Conservation (phyloP, 305 asterid species). For the Ilex paraguariensis region DNA sequence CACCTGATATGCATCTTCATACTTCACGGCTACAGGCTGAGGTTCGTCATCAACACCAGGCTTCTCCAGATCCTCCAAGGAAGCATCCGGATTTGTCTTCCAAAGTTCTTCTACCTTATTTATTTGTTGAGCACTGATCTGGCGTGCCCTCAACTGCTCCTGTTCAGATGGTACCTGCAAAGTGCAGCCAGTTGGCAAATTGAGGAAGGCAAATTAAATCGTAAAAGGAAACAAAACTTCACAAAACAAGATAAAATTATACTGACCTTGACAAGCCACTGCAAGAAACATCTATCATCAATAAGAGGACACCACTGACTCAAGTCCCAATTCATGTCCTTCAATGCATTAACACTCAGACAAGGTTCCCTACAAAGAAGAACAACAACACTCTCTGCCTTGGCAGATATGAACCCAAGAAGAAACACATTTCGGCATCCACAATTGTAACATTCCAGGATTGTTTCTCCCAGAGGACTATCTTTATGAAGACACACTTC, state of each 20-base stretch:
- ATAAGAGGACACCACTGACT: conserved; percentile 22
- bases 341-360: conserved; percentile 2
- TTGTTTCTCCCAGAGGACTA: conserved; percentile 98
- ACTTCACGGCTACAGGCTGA: conserved; percentile 85
- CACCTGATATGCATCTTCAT: conserved; percentile 99
- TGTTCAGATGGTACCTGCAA: conserved; percentile 96
- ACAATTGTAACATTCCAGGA: conserved; percentile 96
- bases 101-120: conserved; percentile 99
- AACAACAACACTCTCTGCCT: conserved; percentile 59
- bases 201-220: conserved; percentile 9
- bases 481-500: conserved; percentile 99
- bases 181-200: conserved; percentile 18
- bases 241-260: not conserved
- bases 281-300: conserved; percentile 98
- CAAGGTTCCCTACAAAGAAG: conserved; percentile 5
- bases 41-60: conserved; percentile 99
- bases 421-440: conserved; percentile 99
- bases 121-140: conserved; percentile 97
- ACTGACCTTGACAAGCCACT: conserved; percentile 94
- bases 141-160: conserved; percentile 98
- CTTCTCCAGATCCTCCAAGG: conserved; percentile 99
- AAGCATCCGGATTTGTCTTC: conserved; percentile 98
- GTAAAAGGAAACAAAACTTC: conserved; percentile 7
- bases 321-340: conserved; percentile 5
- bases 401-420: conserved; percentile 97